Evolutionary conservation across 768 basidiomycete genomes (phyloP).

Genomic region (Kwoniella botswanensis): DNA sequence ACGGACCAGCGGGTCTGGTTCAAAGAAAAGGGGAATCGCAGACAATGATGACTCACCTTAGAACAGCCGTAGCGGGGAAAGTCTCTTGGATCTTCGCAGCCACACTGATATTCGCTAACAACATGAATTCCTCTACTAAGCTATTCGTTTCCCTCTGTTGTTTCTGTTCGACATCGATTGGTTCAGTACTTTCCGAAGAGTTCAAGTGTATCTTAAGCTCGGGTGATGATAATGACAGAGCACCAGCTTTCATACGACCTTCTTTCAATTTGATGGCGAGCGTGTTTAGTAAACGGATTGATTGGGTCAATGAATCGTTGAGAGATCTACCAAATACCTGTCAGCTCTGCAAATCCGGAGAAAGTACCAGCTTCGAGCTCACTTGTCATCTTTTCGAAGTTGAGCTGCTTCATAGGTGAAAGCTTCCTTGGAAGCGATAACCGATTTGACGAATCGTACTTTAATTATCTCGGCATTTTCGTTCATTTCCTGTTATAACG

Average conservation of each 20-base stretch:
- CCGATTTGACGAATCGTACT: slow-evolving; percentile 90
- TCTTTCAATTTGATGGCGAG: slow-evolving; percentile 84
- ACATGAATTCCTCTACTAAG: slow-evolving; percentile 98
- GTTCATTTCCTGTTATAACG: slow-evolving; percentile 76
- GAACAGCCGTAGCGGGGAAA: slow-evolving; percentile 93
- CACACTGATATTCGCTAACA: slow-evolving; percentile 94
- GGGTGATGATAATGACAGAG: slow-evolving; percentile 94
- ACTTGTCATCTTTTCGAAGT: slow-evolving; percentile 89
- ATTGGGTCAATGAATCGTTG: slow-evolving; percentile 78
- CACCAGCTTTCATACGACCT: slow-evolving; percentile 90
- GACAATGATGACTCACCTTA: slow-evolving; percentile 66
- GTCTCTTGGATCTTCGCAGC: slow-evolving; percentile 88
- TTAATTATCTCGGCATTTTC: slow-evolving; percentile 86
- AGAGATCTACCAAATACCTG: slow-evolving; percentile 63
- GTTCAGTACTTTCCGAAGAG: slow-evolving; percentile 89
- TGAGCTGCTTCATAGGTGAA: slow-evolving; percentile 98
- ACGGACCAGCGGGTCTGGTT: neutral
- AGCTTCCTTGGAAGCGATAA: slow-evolving; percentile 92
- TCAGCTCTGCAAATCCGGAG: slow-evolving; percentile 1
- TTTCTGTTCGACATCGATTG: slow-evolving; percentile 97
- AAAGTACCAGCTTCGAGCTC: slow-evolving; percentile 11
- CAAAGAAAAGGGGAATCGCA: neutral
- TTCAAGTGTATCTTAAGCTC: slow-evolving; percentile 97
- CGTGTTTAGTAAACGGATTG: slow-evolving; percentile 84
- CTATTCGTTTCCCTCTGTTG: slow-evolving; percentile 90